Evolutionary conservation across 805 yeast genomes (phyloP), one percentile per base, ranked within the genome.

Genomic region (Lachancea meyersii): DNA sequence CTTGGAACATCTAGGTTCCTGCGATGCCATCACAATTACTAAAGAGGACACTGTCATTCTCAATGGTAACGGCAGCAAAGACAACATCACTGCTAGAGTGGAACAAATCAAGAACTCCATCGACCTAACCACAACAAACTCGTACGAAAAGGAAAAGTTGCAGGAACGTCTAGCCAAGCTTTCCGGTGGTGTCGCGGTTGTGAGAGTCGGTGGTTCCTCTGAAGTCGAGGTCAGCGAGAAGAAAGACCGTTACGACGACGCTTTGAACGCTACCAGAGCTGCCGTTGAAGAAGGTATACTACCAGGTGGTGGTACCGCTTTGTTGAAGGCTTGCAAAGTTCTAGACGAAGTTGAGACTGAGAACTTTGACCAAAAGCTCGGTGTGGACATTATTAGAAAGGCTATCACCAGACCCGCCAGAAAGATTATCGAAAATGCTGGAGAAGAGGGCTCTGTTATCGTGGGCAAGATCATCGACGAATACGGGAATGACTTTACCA

Each of bases 261-360:
- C 98, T 21, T 77, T 93, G 64, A 91, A 93, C 64, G 97, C 98
- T 44, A 93, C 97, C 41, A 87, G 97, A 70, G 97, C 98, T 46
- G 98, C 98, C 52, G 96, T 93, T 51, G 91, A 91, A 71, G 96
- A 87, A 70, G 98, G 98, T 71, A 88, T 93, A 63, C 77, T 93
- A 54, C 98, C 98, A 63, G 98, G 98, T 73, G 98, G 98, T 67
- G 98, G 98, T 71, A 87, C 97, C 53, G 98, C 98, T 45, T 76
- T 93, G 62, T 76, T 87, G 60, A 93, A 93, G 77, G 97, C 97
- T 40, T 77, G 94, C 41, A 75, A 79, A 56, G 67, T 80, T 49
- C 76, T 93, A 58, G 87, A 79, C 51, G 72, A 66, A 18, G 80
- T 86, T 50, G 73, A 79, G 66, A 77, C 85, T 49, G 83, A 74